These are phyloP conservation scores for Juglanconis oblonga DNA, from an alignment of 2,329 filamentous ascomycete genomes.

Conservation along the genomic window DNA sequence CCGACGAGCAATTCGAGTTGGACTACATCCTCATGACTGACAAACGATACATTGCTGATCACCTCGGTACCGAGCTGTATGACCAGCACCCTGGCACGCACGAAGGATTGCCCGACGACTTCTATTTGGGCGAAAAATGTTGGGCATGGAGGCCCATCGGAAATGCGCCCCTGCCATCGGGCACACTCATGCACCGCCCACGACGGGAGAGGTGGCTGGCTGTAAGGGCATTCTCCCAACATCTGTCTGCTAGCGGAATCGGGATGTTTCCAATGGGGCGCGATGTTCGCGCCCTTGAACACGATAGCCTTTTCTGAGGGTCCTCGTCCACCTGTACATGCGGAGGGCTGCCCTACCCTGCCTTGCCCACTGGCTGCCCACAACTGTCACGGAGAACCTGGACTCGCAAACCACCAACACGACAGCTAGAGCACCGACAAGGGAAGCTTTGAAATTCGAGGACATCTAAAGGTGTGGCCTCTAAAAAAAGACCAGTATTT, in stretches of 20 bases:
- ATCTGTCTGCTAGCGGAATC: constrained; percentile 22
- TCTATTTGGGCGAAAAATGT: constrained; percentile 18
- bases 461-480: too few species aligned
- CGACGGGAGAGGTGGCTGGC: constrained; percentile 24
- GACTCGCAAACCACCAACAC: too few species aligned
- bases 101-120: constrained; percentile 5
- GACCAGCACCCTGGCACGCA: background rate
- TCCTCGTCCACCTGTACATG: too few species aligned
- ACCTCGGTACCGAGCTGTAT: constrained; percentile 20
- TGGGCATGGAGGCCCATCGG: constrained; percentile 18
- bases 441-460: too few species aligned
- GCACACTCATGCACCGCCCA: constrained; percentile 18
- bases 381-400: background rate
- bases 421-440: too few species aligned
- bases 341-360: too few species aligned
- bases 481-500: too few species aligned
- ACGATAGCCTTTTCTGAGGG: constrained; percentile 19
- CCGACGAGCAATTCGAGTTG: constrained; percentile 25
- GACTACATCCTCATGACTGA: constrained; percentile 30
- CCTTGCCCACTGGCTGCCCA: background rate
- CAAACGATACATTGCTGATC: constrained; percentile 21
- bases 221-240: constrained; percentile 24
- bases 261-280: background rate
- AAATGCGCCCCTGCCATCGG: constrained; percentile 1
- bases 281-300: constrained; percentile 25